Evolutionary conservation across 2,329 filamentous ascomycete species (phyloP), one percentile per base, ranked within the genome.

Genomic region (Emmonsiellopsis sp.): DNA sequence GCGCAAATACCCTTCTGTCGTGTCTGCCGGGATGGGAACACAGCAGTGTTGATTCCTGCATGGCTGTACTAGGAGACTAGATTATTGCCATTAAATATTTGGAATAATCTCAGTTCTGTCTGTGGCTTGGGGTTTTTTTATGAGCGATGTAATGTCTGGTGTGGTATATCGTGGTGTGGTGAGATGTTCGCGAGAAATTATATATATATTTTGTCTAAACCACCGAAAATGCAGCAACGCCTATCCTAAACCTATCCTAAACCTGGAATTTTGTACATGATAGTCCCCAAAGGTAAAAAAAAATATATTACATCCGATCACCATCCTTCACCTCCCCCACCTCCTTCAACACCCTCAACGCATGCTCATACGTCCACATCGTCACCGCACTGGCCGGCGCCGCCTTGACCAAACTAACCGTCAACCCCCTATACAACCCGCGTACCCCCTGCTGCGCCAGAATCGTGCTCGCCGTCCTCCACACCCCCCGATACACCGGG

Each of bases 331-430:
- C 38, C 8, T 30, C 35, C 20, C 69, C 67, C 51, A 66, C 62
- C 43, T 70, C 67, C 54, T 73, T 70, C 57, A 92, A 73, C 20
- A 82, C 60, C 50, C 76, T 79, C 72, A 96, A 73, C 15, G 80
- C 80, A 64, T 85, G 77, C 73, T 95, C 91, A 70, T 95, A 96
- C 1, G 89, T 94, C 89, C 90, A 96, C 77, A 96, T 88, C 0
- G 91, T 96, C 34, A 95, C 82, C 6, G 91, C 89, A 68, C 88
- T 93, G 31, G 88, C 84, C n/a, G 93, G 93, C 20, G 92, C 93
- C 34, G 92, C 89, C 76, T 98, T 98, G 61, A 97, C 68, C 65
- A 98, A 72, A 67, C 90, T 92, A 53, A 97, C 90, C 1, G 85
- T 86, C 67, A 98, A 73, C 0, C 93, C 93, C 52, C 91, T 80